Percentiles rank a stretch among this genome's conserved stretches.
These are phyloP conservation scores for Postia placenta DNA, from an alignment of 768 basidiomycete species.

Conservation along the genomic window DNA sequence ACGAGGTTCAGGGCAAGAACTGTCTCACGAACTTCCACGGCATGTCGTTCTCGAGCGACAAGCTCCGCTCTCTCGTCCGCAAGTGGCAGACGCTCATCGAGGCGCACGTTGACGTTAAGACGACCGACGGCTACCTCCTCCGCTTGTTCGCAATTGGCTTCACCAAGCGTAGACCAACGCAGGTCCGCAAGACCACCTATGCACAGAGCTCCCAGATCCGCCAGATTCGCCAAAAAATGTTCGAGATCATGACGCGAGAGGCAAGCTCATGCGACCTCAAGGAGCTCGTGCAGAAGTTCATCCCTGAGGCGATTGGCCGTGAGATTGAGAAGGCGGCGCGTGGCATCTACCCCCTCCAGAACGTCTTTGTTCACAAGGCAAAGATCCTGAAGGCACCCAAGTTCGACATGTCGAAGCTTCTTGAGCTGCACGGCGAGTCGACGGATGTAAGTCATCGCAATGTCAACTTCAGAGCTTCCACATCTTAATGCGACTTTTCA, in stretches of 20 bases:
- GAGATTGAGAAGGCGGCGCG: slow-evolving; percentile 98
- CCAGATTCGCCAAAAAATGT: slow-evolving; percentile 99
- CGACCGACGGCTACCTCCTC: slow-evolving; percentile 98
- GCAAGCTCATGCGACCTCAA: slow-evolving; percentile 94
- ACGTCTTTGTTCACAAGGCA: slow-evolving; percentile 97
- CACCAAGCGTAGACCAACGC: slow-evolving; percentile 93
- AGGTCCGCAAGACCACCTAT: slow-evolving; percentile 99
- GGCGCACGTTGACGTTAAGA: slow-evolving; percentile 98
- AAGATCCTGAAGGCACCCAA: slow-evolving; percentile 99
- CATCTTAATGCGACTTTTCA: slow-evolving; percentile 12
- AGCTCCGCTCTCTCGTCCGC: slow-evolving; percentile 97
- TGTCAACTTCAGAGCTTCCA: not conserved
- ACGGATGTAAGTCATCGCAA: slow-evolving; percentile 82
- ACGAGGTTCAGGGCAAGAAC: slow-evolving; percentile 97
- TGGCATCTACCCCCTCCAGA: slow-evolving; percentile 98
- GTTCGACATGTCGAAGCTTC: slow-evolving; percentile 90
- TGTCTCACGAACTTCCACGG: slow-evolving; percentile 99
- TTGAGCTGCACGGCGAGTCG: slow-evolving; percentile 95
- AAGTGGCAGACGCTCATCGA: slow-evolving; percentile 99
- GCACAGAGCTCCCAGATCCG: slow-evolving; percentile 92
- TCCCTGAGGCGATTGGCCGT: slow-evolving; percentile 96
- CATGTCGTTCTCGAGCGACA: slow-evolving; percentile 99
- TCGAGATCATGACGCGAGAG: slow-evolving; percentile 97
- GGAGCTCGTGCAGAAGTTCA: slow-evolving; percentile 97
- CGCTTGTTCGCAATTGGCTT: slow-evolving; percentile 98